Evolutionary conservation across 1,139 yeast genomes (phyloP), one percentile per base, ranked within the genome.

Genomic region (Spathaspora sp.): DNA sequence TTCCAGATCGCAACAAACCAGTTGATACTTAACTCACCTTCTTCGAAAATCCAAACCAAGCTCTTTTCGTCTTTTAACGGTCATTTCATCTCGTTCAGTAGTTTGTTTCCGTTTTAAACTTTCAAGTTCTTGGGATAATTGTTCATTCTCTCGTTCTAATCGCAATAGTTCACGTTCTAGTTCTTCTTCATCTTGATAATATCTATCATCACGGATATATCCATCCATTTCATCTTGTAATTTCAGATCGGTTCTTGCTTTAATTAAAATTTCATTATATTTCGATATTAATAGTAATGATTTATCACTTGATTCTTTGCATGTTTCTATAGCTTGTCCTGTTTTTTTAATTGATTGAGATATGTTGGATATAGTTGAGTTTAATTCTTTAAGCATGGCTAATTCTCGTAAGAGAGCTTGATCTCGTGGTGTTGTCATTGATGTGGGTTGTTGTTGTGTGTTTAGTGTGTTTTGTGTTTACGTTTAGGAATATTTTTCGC

Each of bases 251-350:
- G 31, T 67, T 59, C 41, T 64, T 63, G 45, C 72, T 71, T 33
- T 62, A 65, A 5, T 70, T 26, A 76, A 58, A 39, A 76, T 76
- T 42, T 70, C 63, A 33, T 71, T 67, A 80, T 80, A 76, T 50
- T 74, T 72, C 41, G 68, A 72, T 42, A 76, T 60, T 27, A 76
- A 59, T 18, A 63, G 64, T 46, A 70, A 68, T 1, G 78, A 65
- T 48, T 64, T 63, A 38, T 61, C 64, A 11, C 71, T 64, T 9
- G 76, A 61, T 13, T 56, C 60, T 47, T 70, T 65, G 43, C 68
- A 57, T n/a, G 55, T 56, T n/a, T 52, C 50, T 4, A 74, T 61
- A 49, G 71, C 66, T 20, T 47, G 44, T 39, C 61, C 63, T 1
- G 74, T 61, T 37, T 51, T 53, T 42, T 57, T 59, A 7, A 72